A percentile compares a stretch with the other conserved stretches of the same genome.
phyloP scores from a whole-genome alignment of 2,329 filamentous ascomycete genomes.

The Chaetomium sp. region DNA sequence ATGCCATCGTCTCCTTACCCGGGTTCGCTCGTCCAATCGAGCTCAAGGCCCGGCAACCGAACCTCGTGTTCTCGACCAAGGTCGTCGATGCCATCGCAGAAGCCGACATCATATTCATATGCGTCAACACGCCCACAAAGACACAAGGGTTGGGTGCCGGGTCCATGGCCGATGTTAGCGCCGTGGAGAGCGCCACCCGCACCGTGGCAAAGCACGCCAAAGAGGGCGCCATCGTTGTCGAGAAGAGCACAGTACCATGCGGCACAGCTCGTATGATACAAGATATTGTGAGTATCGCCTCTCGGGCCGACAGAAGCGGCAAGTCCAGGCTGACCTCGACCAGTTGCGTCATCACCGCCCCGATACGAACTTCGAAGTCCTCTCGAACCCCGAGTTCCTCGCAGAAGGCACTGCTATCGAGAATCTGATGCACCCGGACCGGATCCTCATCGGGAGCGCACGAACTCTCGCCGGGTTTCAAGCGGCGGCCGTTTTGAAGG shows the following conservation, averaged over 20 bases:
- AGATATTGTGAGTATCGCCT: conserved; percentile 49
- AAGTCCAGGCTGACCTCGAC: conserved; percentile 11
- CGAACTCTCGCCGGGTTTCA: conserved; percentile 48
- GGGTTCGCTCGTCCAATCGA: conserved; percentile 28
- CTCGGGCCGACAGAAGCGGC: neutral
- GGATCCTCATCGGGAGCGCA: conserved; percentile 62
- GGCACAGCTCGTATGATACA: conserved; percentile 59
- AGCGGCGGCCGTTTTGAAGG: conserved; percentile 53
- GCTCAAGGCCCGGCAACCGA: conserved; percentile 47
- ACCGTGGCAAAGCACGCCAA: conserved; percentile 57
- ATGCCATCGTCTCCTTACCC: conserved; percentile 33
- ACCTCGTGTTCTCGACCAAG: conserved; percentile 61
- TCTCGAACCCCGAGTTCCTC: conserved; percentile 67
- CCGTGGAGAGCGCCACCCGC: conserved; percentile 57
- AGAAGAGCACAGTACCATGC: conserved; percentile 67
- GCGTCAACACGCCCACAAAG: conserved; percentile 68
- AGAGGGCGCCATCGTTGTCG: conserved; percentile 59
- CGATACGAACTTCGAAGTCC: conserved; percentile 56
- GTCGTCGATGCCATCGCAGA: conserved; percentile 52
- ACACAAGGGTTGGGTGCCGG: conserved; percentile 58
- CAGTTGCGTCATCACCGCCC: conserved; percentile 44
- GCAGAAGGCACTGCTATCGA: conserved; percentile 63
- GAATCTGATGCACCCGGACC: conserved; percentile 59
- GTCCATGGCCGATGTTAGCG: conserved; percentile 58
- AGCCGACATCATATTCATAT: conserved; percentile 62